Evolutionary conservation across 345 rosid species (phyloP).

Genomic region (Rhizophora apiculata): DNA sequence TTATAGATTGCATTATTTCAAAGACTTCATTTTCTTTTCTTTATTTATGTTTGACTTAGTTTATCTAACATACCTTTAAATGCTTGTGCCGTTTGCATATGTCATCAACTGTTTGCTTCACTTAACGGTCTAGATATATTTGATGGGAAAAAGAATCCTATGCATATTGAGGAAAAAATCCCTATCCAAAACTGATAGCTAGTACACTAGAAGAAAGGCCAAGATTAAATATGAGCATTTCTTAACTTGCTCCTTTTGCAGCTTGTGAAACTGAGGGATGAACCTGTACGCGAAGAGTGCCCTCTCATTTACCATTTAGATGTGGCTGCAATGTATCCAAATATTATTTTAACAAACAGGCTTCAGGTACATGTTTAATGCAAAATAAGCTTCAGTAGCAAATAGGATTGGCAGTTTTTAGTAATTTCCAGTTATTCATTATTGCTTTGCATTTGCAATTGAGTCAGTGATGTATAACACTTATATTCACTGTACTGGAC

Average conservation of each 20-base stretch:
- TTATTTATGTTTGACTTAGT: too few relatives aligned
- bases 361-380: constrained; percentile 65
- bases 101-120: too few relatives aligned
- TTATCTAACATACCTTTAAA: too few relatives aligned
- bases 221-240: too few relatives aligned
- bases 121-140: too few relatives aligned
- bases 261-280: constrained; percentile 73
- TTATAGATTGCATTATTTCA: neutral
- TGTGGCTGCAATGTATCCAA: constrained; percentile 99
- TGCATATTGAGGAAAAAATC: too few relatives aligned
- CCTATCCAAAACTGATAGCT: neutral
- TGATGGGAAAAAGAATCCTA: too few relatives aligned
- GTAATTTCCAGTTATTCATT: neutral
- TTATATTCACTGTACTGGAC: too few relatives aligned
- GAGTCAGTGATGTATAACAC: neutral
- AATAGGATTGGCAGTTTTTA: constrained; percentile 5
- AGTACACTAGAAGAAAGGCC: neutral
- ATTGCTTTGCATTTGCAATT: neutral
- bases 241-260: constrained; percentile 31
- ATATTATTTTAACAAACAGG: constrained; percentile 94
- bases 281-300: constrained; percentile 83
- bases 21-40: constrained; percentile 4
- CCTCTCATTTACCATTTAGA: constrained; percentile 97
- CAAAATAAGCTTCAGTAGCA: neutral
- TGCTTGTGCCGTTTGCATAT: too few relatives aligned